phyloP scores from a whole-genome alignment of 2,329 filamentous ascomycete genomes.

The Xylaria arbuscula region DNA sequence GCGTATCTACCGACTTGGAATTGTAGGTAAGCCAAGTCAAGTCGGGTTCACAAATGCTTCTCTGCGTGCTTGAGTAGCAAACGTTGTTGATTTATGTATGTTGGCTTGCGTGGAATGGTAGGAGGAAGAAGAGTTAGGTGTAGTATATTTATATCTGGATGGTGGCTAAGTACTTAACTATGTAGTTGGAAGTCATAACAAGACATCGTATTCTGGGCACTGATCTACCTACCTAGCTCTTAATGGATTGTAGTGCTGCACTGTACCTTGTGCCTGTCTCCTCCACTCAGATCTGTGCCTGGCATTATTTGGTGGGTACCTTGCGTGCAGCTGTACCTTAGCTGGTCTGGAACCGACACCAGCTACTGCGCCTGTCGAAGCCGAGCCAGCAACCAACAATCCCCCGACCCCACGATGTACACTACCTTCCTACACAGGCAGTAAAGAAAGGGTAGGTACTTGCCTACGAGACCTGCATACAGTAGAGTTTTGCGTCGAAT shows the following conservation, averaged over 20 bases:
- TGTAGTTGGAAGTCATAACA: no score
- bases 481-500: not conserved
- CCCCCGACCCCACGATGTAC: conserved; percentile 10
- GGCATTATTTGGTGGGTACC: conserved; percentile 26
- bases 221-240: no score
- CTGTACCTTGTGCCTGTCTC: conserved; percentile 14
- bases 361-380: conserved; percentile 3
- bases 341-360: conserved; percentile 11
- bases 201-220: no score
- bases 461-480: not conserved
- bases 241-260: conserved; percentile 1
- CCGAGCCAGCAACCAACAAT: not conserved
- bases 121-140: no score
- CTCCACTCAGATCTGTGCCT: conserved; percentile 33
- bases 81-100: no score
- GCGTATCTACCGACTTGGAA: no score
- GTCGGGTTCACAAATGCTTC: no score
- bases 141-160: no score
- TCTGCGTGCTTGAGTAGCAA: not conserved
- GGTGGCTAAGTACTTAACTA: no score
- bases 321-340: conserved; percentile 21
- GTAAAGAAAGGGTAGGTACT: not conserved
- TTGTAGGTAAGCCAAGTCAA: no score
- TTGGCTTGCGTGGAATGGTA: no score
- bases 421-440: not conserved